Evolutionary conservation across 805 yeast species (phyloP).

Genomic region (Candida railenensis): DNA sequence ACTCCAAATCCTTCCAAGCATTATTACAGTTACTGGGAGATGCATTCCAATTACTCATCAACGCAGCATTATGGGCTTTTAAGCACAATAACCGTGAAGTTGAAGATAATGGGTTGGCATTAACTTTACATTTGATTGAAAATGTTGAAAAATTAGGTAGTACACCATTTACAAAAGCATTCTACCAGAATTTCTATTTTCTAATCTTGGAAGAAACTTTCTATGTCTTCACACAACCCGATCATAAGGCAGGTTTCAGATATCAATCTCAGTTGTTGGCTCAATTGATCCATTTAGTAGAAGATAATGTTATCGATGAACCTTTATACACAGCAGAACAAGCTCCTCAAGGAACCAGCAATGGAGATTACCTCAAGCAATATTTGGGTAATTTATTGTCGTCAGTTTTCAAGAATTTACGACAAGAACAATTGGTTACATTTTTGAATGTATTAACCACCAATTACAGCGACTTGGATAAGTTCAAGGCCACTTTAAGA

Average conservation of each 20-base stretch:
- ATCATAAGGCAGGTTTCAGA: conserved; percentile 94
- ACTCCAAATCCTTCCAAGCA: conserved; percentile 81
- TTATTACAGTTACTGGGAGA: conserved; percentile 85
- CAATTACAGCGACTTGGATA: conserved; percentile 68
- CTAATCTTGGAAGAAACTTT: conserved; percentile 89
- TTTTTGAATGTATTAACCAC: conserved; percentile 76
- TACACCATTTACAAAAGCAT: conserved; percentile 74
- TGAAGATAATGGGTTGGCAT: conserved; percentile 84
- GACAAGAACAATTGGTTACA: conserved; percentile 74
- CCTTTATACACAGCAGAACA: conserved; percentile 81
- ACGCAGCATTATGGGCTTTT: conserved; percentile 97
- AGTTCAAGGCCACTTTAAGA: conserved; percentile 81
- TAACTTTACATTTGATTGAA: conserved; percentile 78
- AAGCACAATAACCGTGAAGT: conserved; percentile 97
- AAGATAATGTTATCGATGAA: conserved; percentile 66
- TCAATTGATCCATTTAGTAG: conserved; percentile 78
- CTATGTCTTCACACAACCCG: conserved; percentile 91
- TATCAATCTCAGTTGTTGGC: conserved; percentile 83
- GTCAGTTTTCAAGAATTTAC: conserved; percentile 90
- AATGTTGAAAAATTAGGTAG: conserved; percentile 79
- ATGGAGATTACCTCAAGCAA: conserved; percentile 73
- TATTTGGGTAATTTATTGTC: conserved; percentile 79
- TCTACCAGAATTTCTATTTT: conserved; percentile 85
- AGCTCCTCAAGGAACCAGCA: conserved; percentile 83
- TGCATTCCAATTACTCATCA: conserved; percentile 86